These are phyloP conservation scores for Epichloe uncinata DNA, from an alignment of 2,329 filamentous ascomycete species.

Conservation along the genomic window DNA sequence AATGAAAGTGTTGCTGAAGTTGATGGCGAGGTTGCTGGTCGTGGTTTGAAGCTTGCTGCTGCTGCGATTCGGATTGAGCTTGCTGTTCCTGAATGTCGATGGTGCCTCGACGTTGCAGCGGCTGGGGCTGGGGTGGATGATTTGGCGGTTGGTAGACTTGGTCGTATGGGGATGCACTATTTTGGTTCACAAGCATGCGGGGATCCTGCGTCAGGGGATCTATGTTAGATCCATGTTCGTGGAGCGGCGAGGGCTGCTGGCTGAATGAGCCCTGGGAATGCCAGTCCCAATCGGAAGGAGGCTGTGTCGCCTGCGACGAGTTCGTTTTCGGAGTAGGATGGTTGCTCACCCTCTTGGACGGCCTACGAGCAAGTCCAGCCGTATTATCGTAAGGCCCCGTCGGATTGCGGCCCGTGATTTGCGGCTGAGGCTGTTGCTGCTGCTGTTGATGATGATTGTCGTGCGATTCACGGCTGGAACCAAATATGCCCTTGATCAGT, in stretches of 20 bases:
- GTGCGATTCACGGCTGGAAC: conserved; percentile 16
- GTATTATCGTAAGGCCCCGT: conserved; percentile 34
- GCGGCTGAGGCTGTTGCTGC: conserved; percentile 2
- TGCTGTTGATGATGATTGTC: conserved; percentile 12
- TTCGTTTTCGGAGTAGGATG: conserved; percentile 30
- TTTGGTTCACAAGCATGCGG: conserved; percentile 18
- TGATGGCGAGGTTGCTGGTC: conserved; percentile 22
- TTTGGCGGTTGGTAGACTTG: conserved; percentile 26
- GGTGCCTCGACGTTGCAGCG: conserved; percentile 12
- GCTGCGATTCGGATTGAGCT: conserved; percentile 11
- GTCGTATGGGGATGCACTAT: conserved; percentile 35
- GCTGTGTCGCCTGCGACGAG: conserved; percentile 15
- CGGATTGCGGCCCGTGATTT: conserved; percentile 9
- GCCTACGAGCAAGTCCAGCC: conserved; percentile 35
- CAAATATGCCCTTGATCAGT: conserved; percentile 41
- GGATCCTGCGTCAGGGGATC: conserved; percentile 27
- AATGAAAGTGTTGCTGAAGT: conserved; percentile 14
- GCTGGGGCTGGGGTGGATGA: conserved; percentile 12
- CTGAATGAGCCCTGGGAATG: conserved; percentile 9
- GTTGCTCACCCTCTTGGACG: conserved; percentile 45
- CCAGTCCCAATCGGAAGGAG: conserved; percentile 10
- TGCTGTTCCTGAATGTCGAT: conserved; percentile 22
- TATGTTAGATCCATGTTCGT: conserved; percentile 29
- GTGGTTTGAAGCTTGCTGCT: conserved; percentile 18
- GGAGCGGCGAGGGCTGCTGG: conserved; percentile 27